A percentile compares a stretch with the other conserved stretches of the same genome.
phyloP scores from a whole-genome alignment of 306 rosid species.

The Prunus mira region DNA sequence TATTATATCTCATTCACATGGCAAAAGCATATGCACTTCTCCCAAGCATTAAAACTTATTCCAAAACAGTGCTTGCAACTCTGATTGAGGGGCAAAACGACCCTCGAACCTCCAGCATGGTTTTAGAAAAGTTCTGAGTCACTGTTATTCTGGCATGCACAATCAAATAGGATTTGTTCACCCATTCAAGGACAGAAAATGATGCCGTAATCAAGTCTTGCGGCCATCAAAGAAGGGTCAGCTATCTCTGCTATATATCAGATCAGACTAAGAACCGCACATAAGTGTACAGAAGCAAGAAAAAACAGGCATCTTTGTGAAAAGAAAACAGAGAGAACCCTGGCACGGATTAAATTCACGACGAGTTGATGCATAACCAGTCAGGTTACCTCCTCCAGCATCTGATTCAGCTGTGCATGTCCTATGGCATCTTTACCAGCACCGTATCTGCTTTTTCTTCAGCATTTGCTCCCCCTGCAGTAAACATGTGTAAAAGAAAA shows the following conservation, averaged over 20 bases:
- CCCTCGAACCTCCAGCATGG: not conserved
- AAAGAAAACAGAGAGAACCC: constrained; percentile 16
- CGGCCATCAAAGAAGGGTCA: constrained; percentile 33
- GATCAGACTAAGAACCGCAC: constrained; percentile 18
- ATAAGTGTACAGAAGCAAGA: constrained; percentile 14
- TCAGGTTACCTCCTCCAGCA: constrained; percentile 50
- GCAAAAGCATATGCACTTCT: not conserved
- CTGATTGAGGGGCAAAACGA: not conserved
- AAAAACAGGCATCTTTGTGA: constrained; percentile 26
- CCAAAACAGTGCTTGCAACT: not conserved
- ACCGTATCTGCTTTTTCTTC: constrained; percentile 12
- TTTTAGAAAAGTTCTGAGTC: not conserved
- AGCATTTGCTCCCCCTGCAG: constrained; percentile 18
- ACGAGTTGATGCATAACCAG: constrained; percentile 42
- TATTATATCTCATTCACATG: not conserved
- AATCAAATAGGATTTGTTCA: not conserved
- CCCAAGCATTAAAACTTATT: constrained; percentile 2
- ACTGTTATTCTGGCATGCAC: not conserved
- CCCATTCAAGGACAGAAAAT: not conserved
- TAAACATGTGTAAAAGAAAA: not conserved
- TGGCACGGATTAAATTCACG: constrained; percentile 22
- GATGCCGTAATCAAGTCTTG: constrained; percentile 22
- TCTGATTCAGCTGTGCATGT: constrained; percentile 19
- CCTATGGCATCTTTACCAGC: constrained; percentile 12
- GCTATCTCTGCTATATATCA: constrained; percentile 38